Conservation (phyloP, 331 rosid genomes). For the Malus hybrid region DNA sequence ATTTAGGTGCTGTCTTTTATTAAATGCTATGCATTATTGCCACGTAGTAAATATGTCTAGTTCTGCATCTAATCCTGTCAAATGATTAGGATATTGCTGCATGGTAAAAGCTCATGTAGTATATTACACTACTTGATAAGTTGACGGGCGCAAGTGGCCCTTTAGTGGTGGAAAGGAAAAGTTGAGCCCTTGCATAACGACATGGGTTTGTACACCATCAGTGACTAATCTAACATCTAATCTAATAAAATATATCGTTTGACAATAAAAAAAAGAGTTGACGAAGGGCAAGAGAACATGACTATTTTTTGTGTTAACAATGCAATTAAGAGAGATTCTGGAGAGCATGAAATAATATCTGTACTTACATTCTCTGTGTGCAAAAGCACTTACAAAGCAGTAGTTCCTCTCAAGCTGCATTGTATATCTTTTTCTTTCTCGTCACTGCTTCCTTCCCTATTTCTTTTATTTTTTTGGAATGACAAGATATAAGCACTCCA, state of each 20-base stretch:
- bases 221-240: no score
- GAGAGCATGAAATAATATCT: not conserved
- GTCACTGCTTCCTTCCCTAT: no score
- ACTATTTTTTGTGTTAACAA: not conserved
- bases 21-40: not conserved
- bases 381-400: not conserved
- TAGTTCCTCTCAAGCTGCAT: not conserved
- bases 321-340: not conserved
- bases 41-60: not conserved
- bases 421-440: not conserved
- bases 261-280: no score
- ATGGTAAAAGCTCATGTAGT: not conserved
- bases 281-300: not conserved
- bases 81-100: not conserved
- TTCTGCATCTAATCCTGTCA: not conserved
- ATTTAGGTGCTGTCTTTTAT: not conserved
- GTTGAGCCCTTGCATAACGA: no score
- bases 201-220: fast-evolving
- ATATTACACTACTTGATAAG: not conserved
- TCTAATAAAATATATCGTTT: no score
- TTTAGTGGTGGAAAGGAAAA: no score
- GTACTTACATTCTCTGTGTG: not conserved
- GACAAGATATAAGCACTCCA: not conserved
- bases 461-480: not conserved
- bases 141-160: not conserved